Evolutionary conservation across 1,284 basidiomycete genomes (phyloP), one percentile per base, ranked within the genome.

Genomic region (Ustilago xerochloae): DNA sequence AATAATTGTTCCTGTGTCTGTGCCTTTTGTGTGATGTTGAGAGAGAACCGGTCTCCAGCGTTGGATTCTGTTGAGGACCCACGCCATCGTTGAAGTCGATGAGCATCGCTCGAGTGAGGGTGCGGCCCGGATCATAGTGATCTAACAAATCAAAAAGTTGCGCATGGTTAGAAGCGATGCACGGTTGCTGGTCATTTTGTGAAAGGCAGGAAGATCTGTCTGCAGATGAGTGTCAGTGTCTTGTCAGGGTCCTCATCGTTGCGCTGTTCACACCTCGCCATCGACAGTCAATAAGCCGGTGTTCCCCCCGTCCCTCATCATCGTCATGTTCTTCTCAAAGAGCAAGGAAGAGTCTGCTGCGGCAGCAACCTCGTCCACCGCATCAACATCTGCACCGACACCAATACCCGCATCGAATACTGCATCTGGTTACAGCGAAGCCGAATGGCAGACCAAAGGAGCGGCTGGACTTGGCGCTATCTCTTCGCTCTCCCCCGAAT

Each of bases 401-500:
- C n/a, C n/a, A 4, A 20, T 20, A 41, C 38, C 38, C 38, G n/a
- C 18, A 39, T n/a, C 46, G 13, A 32, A n/a, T 10, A 13, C 57
- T 16, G 26, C 28, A 24, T 18, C 65, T 4, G 16, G 41, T 8
- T 35, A 46, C 4, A 26, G 50, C 20, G 52, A 64, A 12, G 36
- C 33, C 4, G 54, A 65, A 20, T 66, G 71, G 66, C 30, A 62
- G 30, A 30, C 55, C 0, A 60, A 62, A 50, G 73, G 73, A 28
- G 57, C 64, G 16, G 64, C 73, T 4, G 73, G 73, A 2, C 62
- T 75, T 1, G 73, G 73, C 1, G 61, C 68, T n/a, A 84, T 85
- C 78, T 70, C 81, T 4, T 84, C 83, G 4, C 87, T 96, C 28
- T 89, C 91, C 3, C 86, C 89, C 1, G 88, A 91, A 86, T 97